Evolutionary conservation across 179 eudicot species (phyloP).

Genomic region (Sideroxylon spinosum): DNA sequence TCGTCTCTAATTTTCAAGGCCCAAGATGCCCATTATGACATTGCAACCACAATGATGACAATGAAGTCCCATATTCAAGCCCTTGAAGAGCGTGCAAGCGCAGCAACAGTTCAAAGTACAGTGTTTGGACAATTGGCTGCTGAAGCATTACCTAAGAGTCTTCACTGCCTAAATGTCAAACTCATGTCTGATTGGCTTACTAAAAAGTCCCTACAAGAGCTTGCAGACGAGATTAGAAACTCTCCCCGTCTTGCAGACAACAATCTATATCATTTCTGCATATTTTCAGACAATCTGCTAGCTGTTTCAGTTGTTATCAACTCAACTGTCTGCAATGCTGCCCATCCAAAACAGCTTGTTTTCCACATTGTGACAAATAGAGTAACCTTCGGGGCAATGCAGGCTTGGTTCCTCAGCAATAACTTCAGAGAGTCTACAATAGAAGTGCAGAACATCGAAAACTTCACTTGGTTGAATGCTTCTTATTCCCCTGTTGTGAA

Average conservation of each 20-base stretch:
- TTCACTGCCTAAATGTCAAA: slow-evolving; percentile 56
- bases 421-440: slow-evolving; percentile 61
- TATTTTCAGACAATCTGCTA: slow-evolving; percentile 67
- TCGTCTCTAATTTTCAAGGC: slow-evolving; percentile 64
- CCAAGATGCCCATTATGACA: slow-evolving; percentile 74
- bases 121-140: slow-evolving; percentile 66
- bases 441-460: slow-evolving; percentile 57
- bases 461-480: slow-evolving; percentile 66
- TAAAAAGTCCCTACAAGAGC: slow-evolving; percentile 33
- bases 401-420: slow-evolving; percentile 62
- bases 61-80: slow-evolving; percentile 89
- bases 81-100: slow-evolving; percentile 76
- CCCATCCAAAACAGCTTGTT: slow-evolving; percentile 73
- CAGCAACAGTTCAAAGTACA: slow-evolving; percentile 59
- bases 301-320: slow-evolving; percentile 72
- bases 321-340: slow-evolving; percentile 68
- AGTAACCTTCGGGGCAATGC: slow-evolving; percentile 63
- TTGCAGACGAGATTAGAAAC: slow-evolving; percentile 47
- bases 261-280: slow-evolving; percentile 69
- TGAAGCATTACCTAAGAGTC: slow-evolving; percentile 63
- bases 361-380: slow-evolving; percentile 70
- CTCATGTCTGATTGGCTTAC: slow-evolving; percentile 55
- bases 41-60: slow-evolving; percentile 74
- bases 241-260: slow-evolving; percentile 68
- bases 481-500: slow-evolving; percentile 62